Base-by-base conservation (phyloP, 805 yeast genomes). In the Yamadazyma paraphyllophila region DNA sequence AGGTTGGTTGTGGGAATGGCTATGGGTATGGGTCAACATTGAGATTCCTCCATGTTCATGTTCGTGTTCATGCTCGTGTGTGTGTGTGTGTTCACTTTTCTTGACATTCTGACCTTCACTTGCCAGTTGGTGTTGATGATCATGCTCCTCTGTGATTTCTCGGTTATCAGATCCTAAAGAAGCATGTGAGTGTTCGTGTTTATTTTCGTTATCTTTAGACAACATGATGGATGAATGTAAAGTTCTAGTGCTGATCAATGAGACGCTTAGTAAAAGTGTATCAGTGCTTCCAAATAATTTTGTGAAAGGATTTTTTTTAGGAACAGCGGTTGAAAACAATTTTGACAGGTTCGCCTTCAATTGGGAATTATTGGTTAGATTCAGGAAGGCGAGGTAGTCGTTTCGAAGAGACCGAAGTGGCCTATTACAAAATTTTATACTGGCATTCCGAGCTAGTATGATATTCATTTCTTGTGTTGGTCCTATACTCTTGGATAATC, bases 1-100 rank as follows among this genome's bases (percentile, higher is more conserved):
- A n/a, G 77, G 72, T 46, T 65, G 69, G 45, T 69, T 74, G 56
- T 76, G 81, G 13, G 78, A 55, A 50, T 75, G 80, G 11, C 61
- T 51, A 48, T 68, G 74, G 7, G 62, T 51, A 48, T 68, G 74
- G 7, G 49, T 44, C 9, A 45, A 27, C 24, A 52, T 50, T n/a
- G 54, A 43, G 44, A 47, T 47, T 7, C 39, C 46, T 11, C 43
- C 26, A 14, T 44, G 46, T 14, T 29, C 32, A 15, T 38, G 42
- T 11, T 38, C 29, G 26, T 36, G 46, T 7, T 42, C 17, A 17
- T 36, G 46, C 11, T 36, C 46, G 31, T 26, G 40, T 24, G 24
- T 10, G 13, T 20, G 16, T 8, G 2, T 8, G n/a, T 20, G 30
- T 16, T 13, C 36, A 7, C 12, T 15, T 33, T 33, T 24, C 36